Evolutionary conservation across 106 monocot species (phyloP), one percentile per base, ranked within the genome.

Genomic region (Dendrobium huoshanense): DNA sequence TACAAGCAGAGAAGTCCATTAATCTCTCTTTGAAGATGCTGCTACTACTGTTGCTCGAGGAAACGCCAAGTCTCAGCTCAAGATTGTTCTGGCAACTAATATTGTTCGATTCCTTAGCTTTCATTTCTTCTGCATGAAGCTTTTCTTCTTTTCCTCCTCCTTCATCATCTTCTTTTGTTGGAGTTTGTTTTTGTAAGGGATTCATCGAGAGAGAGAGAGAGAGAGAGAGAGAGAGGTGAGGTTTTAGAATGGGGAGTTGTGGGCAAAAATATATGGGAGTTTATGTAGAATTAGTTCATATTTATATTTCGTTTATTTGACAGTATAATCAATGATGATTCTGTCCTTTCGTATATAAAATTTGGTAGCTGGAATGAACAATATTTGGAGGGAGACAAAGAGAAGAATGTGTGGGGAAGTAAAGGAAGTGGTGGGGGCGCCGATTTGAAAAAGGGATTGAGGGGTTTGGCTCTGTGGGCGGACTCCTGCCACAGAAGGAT

Each of bases 51-150:
- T 51, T 74, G 41, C 79, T 70, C 31, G 80, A 84, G 78, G 83
- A 81, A 65, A 89, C 84, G 77, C 86, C 86, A 24, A 89, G 89
- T 9, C 86, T 86, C 11, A 89, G 82, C 65, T 89, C 89, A 22
- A 89, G 77, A 64, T 80, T 67, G 83, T 45, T 80, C 11, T 72
- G 79, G 42, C 42, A 41, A 16, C 24, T 9, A 8, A 41, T 79
- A 25, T 41, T 56, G 70, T 13, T 77, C 0, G 45, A n/a, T 75
- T 80, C 68, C 42, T 55, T 81, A n/a, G 82, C 51, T 15, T 51
- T 13, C 13, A 51, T 51, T 41, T 80, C 42, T 24, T 55, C 41
- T 20, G 37, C 40, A 10, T 24, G 37, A 17, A 27, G 24, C 48
- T 44, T 7, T 9, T 55, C 73, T 73, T 72, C n/a, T 19, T 2